These are phyloP conservation scores for Sutorius eximius DNA, from an alignment of 1,284 basidiomycete genomes.

Conservation along the genomic window DNA sequence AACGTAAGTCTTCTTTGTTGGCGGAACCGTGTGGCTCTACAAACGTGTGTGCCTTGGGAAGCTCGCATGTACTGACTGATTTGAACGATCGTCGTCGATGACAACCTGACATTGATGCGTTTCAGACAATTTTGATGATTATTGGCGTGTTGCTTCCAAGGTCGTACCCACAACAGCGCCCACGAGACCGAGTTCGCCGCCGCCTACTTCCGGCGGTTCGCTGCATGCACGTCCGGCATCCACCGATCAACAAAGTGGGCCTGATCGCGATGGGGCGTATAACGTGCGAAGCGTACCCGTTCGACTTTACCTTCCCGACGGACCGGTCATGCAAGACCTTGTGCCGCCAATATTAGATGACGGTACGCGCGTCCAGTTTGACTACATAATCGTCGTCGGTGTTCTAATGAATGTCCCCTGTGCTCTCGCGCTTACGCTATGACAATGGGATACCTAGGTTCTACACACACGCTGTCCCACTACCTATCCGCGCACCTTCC, in stretches of 20 bases:
- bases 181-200: constrained; percentile 52
- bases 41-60: constrained; percentile 8
- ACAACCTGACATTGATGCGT: constrained; percentile 6
- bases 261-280: constrained; percentile 75
- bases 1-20: constrained; percentile 51
- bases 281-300: constrained; percentile 85
- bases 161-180: constrained; percentile 69
- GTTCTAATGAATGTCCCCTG: constrained; percentile 5
- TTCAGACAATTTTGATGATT: constrained; percentile 91
- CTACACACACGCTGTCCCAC: constrained; percentile 56
- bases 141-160: constrained; percentile 88
- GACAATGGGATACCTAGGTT: constrained; percentile 42
- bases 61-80: constrained; percentile 26
- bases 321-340: constrained; percentile 87
- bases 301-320: constrained; percentile 88
- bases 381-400: background rate
- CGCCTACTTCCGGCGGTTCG: constrained; percentile 50
- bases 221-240: constrained; percentile 68
- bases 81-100: constrained; percentile 16
- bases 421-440: background rate
- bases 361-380: constrained; percentile 41
- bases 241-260: constrained; percentile 57
- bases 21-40: constrained; percentile 24
- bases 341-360: constrained; percentile 76
- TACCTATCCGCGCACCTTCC: constrained; percentile 65